These are phyloP conservation scores for Mycena rebaudengoi DNA, from an alignment of 768 basidiomycete genomes.

Conservation along the genomic window DNA sequence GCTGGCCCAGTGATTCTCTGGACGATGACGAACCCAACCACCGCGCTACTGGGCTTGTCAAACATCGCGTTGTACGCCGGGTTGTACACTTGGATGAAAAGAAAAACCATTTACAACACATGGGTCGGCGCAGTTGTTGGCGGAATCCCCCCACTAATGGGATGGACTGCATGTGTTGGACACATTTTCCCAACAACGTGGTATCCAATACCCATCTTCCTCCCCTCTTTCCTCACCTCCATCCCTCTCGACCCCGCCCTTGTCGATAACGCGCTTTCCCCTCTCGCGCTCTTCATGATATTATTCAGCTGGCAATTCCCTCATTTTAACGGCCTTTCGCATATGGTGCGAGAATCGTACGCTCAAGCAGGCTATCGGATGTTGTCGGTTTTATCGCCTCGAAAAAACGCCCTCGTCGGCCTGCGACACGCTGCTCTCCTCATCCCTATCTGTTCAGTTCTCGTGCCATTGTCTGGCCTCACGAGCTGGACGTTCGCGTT, in stretches of 20 bases:
- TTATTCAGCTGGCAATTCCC: slow-evolving; percentile 99
- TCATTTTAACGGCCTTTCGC: slow-evolving; percentile 94
- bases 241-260: slow-evolving; percentile 52
- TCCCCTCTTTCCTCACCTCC: slow-evolving; percentile 65
- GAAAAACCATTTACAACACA: slow-evolving; percentile 83
- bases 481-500: slow-evolving; percentile 92
- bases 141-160: slow-evolving; percentile 94
- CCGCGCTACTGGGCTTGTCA: slow-evolving; percentile 81
- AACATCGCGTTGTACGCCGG: slow-evolving; percentile 94
- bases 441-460: slow-evolving; percentile 77
- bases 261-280: slow-evolving; percentile 83
- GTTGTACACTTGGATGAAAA: slow-evolving; percentile 92
- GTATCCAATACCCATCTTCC: slow-evolving; percentile 66
- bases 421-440: slow-evolving; percentile 84
- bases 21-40: slow-evolving; percentile 85
- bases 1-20: slow-evolving; percentile 82
- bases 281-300: slow-evolving; percentile 82
- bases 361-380: slow-evolving; percentile 94
- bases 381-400: slow-evolving; percentile 83
- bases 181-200: slow-evolving; percentile 69
- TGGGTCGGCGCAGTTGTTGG: slow-evolving; percentile 97
- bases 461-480: slow-evolving; percentile 88
- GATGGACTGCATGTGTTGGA: slow-evolving; percentile 96
- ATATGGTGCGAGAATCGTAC: slow-evolving; percentile 87
- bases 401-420: slow-evolving; percentile 84